Base-by-base conservation (phyloP, 495 filamentous ascomycete genomes). In the Annulohypoxylon bovei region DNA sequence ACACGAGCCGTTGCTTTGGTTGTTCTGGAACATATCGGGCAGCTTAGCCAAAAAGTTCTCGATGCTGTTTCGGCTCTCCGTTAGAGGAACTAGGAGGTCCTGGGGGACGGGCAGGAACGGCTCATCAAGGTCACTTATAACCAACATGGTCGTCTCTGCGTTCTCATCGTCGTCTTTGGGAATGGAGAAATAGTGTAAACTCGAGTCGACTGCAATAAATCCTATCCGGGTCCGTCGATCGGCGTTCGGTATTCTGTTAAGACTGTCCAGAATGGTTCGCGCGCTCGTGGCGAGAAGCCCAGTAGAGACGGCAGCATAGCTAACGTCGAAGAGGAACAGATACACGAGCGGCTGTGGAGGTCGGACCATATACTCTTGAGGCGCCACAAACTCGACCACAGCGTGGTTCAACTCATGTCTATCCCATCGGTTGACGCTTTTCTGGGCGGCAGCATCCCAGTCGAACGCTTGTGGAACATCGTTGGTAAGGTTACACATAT, bases 401-500 rank as follows among this genome's bases (percentile, higher is more conserved):
- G 93, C 86, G 74, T 97, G 89, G 80, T 98, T 99, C 55, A 99
- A 86, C 76, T 99, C 95, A 20, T 92, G 84, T 64, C 95, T 86
- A 77, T 95, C 88, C 87, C 95, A 93, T 71, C 95, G 82, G 77
- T 99, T 96, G 22, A 95, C 88, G 25, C 88, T 90, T 85, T 95
- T 94, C 78, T 98, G 94, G 53, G 92, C 81, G 12, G 93, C 89
- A 37, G 92, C 88, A 81, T 99, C 96, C 95, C 95, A 99, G 79
- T 99, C 95, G 68, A 98, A 99, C 4, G 94, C 94, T 81, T 98
- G 96, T 7, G 95, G 95, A 14, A 99, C 96, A 74, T 99, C 95
- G 76, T 98, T 99, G 59, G 94, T 98, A 62, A 99, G 84, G 79
- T 97, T 98, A 77, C 95, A 99, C 95, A 99, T 98, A 81, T 99